phyloP scores from a whole-genome alignment of 176 grass and related monocot species.

The Thalia dealbata region DNA sequence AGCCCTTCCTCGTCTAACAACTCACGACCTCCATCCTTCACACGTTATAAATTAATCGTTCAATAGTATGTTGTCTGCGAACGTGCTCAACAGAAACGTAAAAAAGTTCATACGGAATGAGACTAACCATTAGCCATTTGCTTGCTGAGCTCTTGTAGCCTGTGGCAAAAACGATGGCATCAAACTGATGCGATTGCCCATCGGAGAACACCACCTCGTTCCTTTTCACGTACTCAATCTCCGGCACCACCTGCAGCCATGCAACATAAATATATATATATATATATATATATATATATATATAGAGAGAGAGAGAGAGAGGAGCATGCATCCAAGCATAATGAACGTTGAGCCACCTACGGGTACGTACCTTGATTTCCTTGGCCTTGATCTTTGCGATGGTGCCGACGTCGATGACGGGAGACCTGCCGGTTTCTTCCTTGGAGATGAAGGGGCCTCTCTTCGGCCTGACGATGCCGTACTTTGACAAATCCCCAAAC shows the following conservation, averaged over 20 bases:
- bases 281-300: not conserved
- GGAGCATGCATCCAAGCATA: not conserved
- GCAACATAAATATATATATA: not conserved
- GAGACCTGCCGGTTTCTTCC: conserved; percentile 25
- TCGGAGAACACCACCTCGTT: conserved; percentile 45
- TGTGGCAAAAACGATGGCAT: conserved; percentile 67
- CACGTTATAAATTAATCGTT: too few relatives aligned
- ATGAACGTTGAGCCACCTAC: not conserved
- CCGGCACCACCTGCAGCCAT: conserved; percentile 24
- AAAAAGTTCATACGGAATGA: too few relatives aligned
- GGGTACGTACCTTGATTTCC: conserved; percentile 38
- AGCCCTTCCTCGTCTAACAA: conserved; percentile 25
- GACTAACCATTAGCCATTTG: conserved; percentile 59
- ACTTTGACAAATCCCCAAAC: conserved; percentile 48
- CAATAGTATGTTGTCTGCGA: too few relatives aligned
- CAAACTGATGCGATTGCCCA: conserved; percentile 38
- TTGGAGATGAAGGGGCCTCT: conserved; percentile 54
- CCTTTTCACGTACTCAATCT: conserved; percentile 24
- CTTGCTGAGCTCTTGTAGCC: conserved; percentile 49
- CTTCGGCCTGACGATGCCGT: conserved; percentile 48
- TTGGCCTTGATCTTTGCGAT: conserved; percentile 39
- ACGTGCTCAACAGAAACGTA: too few relatives aligned
- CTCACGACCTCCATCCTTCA: conserved; percentile 20
- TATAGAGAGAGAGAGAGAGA: too few relatives aligned
- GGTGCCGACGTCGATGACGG: conserved; percentile 54